Evolutionary conservation across 352 stramenopile species (phyloP), one percentile per base, ranked within the genome.

Genomic region (Phytophthora cryptogea): DNA sequence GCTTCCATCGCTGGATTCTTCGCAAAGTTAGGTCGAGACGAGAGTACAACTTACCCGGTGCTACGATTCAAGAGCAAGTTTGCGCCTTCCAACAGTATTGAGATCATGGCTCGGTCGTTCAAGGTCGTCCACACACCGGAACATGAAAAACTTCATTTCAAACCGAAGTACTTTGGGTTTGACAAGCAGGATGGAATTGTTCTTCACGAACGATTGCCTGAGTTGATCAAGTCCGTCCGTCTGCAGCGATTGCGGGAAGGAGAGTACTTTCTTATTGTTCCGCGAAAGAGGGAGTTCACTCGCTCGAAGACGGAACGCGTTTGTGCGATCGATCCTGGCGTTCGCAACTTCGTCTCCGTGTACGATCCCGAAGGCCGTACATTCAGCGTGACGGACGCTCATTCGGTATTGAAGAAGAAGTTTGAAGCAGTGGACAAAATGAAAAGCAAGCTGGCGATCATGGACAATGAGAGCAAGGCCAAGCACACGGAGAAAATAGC

Each of bases 31-130:
- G 39, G 41, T 13, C 50, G 44, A 20, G 28, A 42, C 33, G 55
- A 67, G 28, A 53, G 51, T 8, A 54, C 58, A 2, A 39, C 47
- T 0, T 68, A 56, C 20, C 46, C 57, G 2, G 41, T 49, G 0
- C 13, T 64, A 16, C 32, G 33, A 8, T 67, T 67, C 52, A 72
- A 71, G 56, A 59, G 50, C 43, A 59, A 55, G 42, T 54, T 55
- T 41, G 35, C 58, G 1, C 41, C 31, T 2, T 66, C 49, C 11
- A 37, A 54, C 49, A 43, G 17, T 1, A 59, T 66, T n/a, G 50
- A 55, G 20, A 13, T n/a, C n/a, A n/a, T n/a, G n/a, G n/a, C n/a
- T n/a, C n/a, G n/a, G n/a, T n/a, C n/a, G n/a, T n/a, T n/a, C n/a
- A n/a, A n/a, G n/a, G n/a, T n/a, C n/a, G n/a, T n/a, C n/a, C n/a